These are phyloP conservation scores for Rhizopus stolonifer DNA, from an alignment of 371 early-diverging fungal species.

Conservation along the genomic window DNA sequence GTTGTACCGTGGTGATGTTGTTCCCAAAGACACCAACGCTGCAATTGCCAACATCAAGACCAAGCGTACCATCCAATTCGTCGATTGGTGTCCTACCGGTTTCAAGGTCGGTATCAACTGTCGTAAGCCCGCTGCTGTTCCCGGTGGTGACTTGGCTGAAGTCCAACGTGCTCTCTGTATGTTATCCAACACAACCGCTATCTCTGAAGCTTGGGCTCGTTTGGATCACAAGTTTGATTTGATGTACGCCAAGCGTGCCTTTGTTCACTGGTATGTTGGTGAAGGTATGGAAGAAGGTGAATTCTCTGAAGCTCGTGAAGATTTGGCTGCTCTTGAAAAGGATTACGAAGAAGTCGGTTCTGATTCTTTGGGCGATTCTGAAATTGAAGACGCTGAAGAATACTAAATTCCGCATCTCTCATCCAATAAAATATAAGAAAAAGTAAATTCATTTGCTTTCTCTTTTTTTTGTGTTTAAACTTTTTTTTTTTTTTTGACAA, in stretches of 20 bases:
- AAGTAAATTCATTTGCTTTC: too few relatives aligned
- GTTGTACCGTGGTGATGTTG: constrained; percentile 92
- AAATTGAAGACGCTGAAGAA: constrained; percentile 61
- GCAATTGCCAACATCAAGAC: constrained; percentile 88
- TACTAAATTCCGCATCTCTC: constrained; percentile 13
- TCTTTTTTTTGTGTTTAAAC: too few relatives aligned
- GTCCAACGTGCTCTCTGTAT: constrained; percentile 93
- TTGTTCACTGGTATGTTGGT: constrained; percentile 98
- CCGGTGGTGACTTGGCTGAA: constrained; percentile 86
- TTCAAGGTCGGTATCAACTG: constrained; percentile 97
- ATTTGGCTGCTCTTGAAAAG: constrained; percentile 98
- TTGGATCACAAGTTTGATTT: constrained; percentile 93
- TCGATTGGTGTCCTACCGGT: constrained; percentile 97
- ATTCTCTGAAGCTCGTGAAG: constrained; percentile 99
- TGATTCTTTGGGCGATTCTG: constrained; percentile 66
- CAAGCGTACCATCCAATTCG: constrained; percentile 91
- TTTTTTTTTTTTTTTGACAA: too few relatives aligned
- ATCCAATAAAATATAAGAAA: background rate
- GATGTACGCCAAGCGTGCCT: constrained; percentile 96
- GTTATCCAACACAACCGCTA: constrained; percentile 93
- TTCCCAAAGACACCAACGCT: constrained; percentile 82
- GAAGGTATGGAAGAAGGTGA: constrained; percentile 92
- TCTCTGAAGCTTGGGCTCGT: constrained; percentile 93
- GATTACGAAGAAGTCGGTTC: constrained; percentile 97
- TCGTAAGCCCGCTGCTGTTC: constrained; percentile 84